These are phyloP conservation scores for Hansenula sp. DNA, from an alignment of 1,139 yeast species.

Conservation along the genomic window DNA sequence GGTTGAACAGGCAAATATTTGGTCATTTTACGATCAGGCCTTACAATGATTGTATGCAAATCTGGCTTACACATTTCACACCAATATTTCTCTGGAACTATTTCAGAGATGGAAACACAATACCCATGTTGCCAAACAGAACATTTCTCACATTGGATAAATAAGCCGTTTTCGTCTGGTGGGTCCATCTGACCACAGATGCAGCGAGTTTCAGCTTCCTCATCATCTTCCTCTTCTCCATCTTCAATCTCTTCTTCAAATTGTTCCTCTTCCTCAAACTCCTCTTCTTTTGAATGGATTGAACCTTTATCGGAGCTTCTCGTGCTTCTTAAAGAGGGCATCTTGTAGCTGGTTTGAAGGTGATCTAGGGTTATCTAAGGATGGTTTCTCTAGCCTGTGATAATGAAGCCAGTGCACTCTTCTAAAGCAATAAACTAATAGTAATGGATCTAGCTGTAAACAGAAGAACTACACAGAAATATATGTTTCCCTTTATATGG, in stretches of 20 bases:
- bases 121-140: slow-evolving; percentile 97
- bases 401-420: no score
- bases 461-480: no score
- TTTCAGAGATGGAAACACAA: slow-evolving; percentile 81
- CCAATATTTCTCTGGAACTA: slow-evolving; percentile 89
- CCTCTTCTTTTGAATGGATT: slow-evolving; percentile 5
- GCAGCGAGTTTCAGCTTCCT: slow-evolving; percentile 75
- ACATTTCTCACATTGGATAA: slow-evolving; percentile 84
- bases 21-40: slow-evolving; percentile 41
- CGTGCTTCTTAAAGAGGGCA: slow-evolving; percentile 19
- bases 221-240: slow-evolving; percentile 27
- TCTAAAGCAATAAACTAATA: no score
- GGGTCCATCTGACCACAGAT: slow-evolving; percentile 68
- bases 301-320: slow-evolving; percentile 8
- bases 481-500: no score
- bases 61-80: slow-evolving; percentile 90
- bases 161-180: slow-evolving; percentile 56
- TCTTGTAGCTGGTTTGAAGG: neutral
- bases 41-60: slow-evolving; percentile 56
- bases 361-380: no score
- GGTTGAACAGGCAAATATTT: slow-evolving; percentile 37
- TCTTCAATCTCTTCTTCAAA: slow-evolving; percentile 13
- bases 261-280: slow-evolving; percentile 10
- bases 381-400: no score
- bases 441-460: no score